Evolutionary conservation across 345 rosid species (phyloP), one percentile per base, ranked within the genome.

Genomic region (Dipteronia dyeriana): DNA sequence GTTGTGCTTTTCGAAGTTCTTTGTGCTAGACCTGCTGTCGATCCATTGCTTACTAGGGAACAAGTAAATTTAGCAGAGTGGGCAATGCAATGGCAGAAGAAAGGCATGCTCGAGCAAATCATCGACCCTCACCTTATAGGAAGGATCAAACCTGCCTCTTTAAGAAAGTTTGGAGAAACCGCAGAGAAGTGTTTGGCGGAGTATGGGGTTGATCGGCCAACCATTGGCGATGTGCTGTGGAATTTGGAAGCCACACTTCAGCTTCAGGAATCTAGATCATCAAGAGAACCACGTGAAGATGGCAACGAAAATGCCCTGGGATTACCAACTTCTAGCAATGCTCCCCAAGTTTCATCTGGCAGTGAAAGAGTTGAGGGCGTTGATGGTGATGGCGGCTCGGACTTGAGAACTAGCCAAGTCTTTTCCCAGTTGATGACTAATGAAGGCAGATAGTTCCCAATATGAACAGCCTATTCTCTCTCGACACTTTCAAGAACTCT

Each of bases 171-270:
- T 14, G 98, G 92, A 0, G 99, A 96, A 73, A 94, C 98, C 0
- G 99, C 97, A 0, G 98, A 96, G 88, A 96, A 94, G 85, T 96
- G 98, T 74, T 89, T 95, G 78, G 98, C 97, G 0, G 99, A 96
- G 26, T 96, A 95, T 13, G 98, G 99, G 2, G 93, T 95, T 5
- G 98, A 95, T 80, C 91, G 99, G 81, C 99, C 99, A 0, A 86
- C 86, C 6, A 93, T 95, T 86, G 99, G 99, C 3, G 99, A 93
- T 82, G 98, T 95, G 54, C 60, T 95, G 51, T 95, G 99, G 99
- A 95, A 93, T 74, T 86, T 95, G 77, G 99, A 95, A 76, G 79
- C 85, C 69, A 88, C 84, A 14, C 91, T 92, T 70, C 97, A 90
- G 85, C 90, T 93, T 82, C 98, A 94, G 75, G 95, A 90, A 82